Percentiles rank a stretch among this genome's conserved stretches.
phyloP scores from a whole-genome alignment of 1,139 yeast species.

The Williopsis jadinii region DNA sequence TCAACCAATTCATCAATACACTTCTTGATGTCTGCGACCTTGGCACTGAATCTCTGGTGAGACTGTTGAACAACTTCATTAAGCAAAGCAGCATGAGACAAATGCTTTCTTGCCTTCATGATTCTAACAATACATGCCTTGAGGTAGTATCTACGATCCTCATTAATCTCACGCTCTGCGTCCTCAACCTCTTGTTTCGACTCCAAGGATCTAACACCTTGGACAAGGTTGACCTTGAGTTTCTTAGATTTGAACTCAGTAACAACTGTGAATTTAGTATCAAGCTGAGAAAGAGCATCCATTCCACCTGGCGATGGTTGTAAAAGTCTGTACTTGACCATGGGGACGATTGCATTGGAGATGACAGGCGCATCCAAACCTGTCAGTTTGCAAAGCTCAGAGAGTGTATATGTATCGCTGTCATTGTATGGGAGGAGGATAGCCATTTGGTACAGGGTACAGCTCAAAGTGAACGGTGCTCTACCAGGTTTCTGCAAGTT shows the following conservation, averaged over 20 bases:
- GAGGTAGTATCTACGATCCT: slow-evolving; percentile 77
- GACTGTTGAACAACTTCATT: slow-evolving; percentile 89
- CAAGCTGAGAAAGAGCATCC: slow-evolving; percentile 38
- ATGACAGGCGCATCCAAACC: slow-evolving; percentile 61
- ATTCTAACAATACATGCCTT: slow-evolving; percentile 94
- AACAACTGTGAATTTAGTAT: slow-evolving; percentile 66
- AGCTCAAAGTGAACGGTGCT: slow-evolving; percentile 76
- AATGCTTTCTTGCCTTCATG: slow-evolving; percentile 85
- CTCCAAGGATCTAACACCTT: slow-evolving; percentile 69
- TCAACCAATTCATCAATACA: slow-evolving; percentile 84
- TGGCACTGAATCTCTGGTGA: slow-evolving; percentile 77
- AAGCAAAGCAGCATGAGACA: slow-evolving; percentile 73
- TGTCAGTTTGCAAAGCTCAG: slow-evolving; percentile 58
- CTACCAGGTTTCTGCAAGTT: slow-evolving; percentile 76
- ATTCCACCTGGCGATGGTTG: slow-evolving; percentile 56
- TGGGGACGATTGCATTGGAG: slow-evolving; percentile 69
- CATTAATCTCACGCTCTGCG: slow-evolving; percentile 78
- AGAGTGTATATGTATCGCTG: slow-evolving; percentile 48
- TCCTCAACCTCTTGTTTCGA: slow-evolving; percentile 69
- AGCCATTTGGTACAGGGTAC: slow-evolving; percentile 82
- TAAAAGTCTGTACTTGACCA: slow-evolving; percentile 72
- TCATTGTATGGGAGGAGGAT: slow-evolving; percentile 77
- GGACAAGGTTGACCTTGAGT: slow-evolving; percentile 75
- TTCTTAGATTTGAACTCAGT: slow-evolving; percentile 82
- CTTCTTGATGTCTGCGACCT: slow-evolving; percentile 77